Evolutionary conservation across 2,329 filamentous ascomycete genomes (phyloP).

Genomic region (Colletotrichum sp.): DNA sequence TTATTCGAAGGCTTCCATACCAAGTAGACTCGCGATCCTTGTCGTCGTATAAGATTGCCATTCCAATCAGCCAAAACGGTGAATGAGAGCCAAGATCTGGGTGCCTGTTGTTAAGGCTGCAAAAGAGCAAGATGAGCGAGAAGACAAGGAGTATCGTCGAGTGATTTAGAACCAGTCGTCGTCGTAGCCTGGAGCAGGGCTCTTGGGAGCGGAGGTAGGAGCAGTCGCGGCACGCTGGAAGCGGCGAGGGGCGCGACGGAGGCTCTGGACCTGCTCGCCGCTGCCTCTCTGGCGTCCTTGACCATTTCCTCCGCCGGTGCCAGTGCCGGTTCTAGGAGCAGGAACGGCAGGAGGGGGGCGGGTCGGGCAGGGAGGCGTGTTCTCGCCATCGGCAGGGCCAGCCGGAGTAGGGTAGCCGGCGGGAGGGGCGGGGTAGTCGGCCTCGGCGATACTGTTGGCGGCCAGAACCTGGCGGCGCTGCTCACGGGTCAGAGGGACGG

Average conservation of each 20-base stretch:
- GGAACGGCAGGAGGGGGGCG: neutral
- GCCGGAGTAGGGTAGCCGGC: conserved; percentile 1
- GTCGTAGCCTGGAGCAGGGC: conserved; percentile 12
- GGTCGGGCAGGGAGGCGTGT: conserved; percentile 2
- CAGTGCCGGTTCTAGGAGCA: neutral
- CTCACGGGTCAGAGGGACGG: neutral
- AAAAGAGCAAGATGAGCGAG: neutral
- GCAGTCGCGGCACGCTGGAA: conserved; percentile 14
- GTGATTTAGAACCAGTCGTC: conserved; percentile 11
- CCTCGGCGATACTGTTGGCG: neutral
- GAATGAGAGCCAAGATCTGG: neutral
- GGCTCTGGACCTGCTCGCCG: neutral
- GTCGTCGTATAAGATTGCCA: neutral
- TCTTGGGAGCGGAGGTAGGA: neutral
- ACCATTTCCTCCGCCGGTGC: neutral
- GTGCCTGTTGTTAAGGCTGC: neutral
- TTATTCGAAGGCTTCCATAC: neutral
- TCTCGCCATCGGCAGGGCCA: neutral
- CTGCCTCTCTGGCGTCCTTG: neutral
- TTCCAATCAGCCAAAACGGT: neutral
- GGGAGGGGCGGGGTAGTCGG: conserved; percentile 6
- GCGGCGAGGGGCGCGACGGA: conserved; percentile 9
- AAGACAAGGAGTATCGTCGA: neutral
- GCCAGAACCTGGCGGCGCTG: conserved; percentile 4
- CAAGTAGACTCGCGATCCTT: neutral